These are phyloP conservation scores for Monosporascus sp. DNA, from an alignment of 2,329 filamentous ascomycete species.

Conservation along the genomic window DNA sequence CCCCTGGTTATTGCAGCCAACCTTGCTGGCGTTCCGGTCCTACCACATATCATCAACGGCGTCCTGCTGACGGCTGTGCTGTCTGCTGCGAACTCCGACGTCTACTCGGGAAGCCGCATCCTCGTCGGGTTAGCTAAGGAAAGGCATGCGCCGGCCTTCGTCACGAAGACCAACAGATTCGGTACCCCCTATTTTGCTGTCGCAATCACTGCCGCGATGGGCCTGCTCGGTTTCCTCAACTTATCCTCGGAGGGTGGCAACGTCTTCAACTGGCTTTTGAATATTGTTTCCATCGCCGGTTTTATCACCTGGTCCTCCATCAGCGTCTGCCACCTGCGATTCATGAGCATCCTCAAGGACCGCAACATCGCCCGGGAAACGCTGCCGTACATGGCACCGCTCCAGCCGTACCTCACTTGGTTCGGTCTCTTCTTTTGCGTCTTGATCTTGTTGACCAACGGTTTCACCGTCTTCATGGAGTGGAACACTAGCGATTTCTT, in stretches of 20 bases:
- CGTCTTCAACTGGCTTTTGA: conserved; percentile 70
- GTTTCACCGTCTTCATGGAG: conserved; percentile 62
- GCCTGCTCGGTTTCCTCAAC: conserved; percentile 64
- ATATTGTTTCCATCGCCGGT: conserved; percentile 63
- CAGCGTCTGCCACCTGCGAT: conserved; percentile 58
- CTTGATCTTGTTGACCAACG: conserved; percentile 62
- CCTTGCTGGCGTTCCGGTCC: conserved; percentile 57
- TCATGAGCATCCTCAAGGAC: conserved; percentile 54
- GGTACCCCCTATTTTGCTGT: conserved; percentile 63
- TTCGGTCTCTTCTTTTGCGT: conserved; percentile 63
- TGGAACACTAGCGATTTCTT: conserved; percentile 61
- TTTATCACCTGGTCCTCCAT: conserved; percentile 69
- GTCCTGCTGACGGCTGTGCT: conserved; percentile 74
- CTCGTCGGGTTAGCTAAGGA: conserved; percentile 62
- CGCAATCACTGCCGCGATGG: conserved; percentile 50
- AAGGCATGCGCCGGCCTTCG: conserved; percentile 55
- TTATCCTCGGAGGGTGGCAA: conserved; percentile 51
- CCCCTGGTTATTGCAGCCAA: conserved; percentile 59
- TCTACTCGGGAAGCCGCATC: conserved; percentile 68
- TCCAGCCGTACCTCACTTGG: conserved; percentile 60
- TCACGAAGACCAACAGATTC: conserved; percentile 53
- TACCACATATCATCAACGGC: conserved; percentile 70
- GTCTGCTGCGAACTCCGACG: conserved; percentile 72
- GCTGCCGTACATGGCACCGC: conserved; percentile 56
- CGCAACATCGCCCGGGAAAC: conserved; percentile 53